Evolutionary conservation across 2,329 filamentous ascomycete species (phyloP).

Genomic region (Fusarium subglutinans): DNA sequence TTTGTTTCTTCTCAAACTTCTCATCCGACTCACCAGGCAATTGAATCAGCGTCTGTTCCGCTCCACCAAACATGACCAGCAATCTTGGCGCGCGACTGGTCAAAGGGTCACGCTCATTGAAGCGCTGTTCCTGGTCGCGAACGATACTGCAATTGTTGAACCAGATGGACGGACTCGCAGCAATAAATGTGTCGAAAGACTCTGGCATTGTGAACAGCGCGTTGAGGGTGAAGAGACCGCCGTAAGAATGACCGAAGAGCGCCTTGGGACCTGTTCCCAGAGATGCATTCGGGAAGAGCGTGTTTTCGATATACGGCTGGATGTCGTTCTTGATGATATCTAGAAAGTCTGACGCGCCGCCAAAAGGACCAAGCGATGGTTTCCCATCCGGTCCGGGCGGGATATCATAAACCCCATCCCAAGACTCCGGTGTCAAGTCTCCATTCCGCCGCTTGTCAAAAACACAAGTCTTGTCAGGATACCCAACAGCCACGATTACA

Average conservation of each 20-base stretch:
- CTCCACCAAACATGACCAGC: slow-evolving; percentile 45
- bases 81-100: slow-evolving; percentile 41
- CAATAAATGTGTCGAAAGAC: slow-evolving; percentile 56
- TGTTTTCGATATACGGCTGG: slow-evolving; percentile 43
- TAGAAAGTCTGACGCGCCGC: slow-evolving; percentile 57
- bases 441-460: slow-evolving; percentile 42
- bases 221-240: slow-evolving; percentile 58
- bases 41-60: slow-evolving; percentile 45
- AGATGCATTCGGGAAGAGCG: slow-evolving; percentile 35
- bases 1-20: slow-evolving; percentile 41
- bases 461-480: slow-evolving; percentile 41
- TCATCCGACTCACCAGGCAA: slow-evolving; percentile 44
- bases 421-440: slow-evolving; percentile 44
- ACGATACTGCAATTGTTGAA: slow-evolving; percentile 56
- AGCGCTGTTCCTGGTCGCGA: slow-evolving; percentile 41
- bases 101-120: slow-evolving; percentile 24
- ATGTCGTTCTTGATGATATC: slow-evolving; percentile 52
- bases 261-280: slow-evolving; percentile 51
- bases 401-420: slow-evolving; percentile 26
- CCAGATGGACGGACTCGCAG: slow-evolving; percentile 58
- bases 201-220: slow-evolving; percentile 52
- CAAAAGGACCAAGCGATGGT: slow-evolving; percentile 38
- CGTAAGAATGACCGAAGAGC: slow-evolving; percentile 60
- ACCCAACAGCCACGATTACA: slow-evolving; percentile 48
- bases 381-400: slow-evolving; percentile 34